phyloP scores from a whole-genome alignment of 805 yeast genomes.

The Jamesozyma lodderae region DNA sequence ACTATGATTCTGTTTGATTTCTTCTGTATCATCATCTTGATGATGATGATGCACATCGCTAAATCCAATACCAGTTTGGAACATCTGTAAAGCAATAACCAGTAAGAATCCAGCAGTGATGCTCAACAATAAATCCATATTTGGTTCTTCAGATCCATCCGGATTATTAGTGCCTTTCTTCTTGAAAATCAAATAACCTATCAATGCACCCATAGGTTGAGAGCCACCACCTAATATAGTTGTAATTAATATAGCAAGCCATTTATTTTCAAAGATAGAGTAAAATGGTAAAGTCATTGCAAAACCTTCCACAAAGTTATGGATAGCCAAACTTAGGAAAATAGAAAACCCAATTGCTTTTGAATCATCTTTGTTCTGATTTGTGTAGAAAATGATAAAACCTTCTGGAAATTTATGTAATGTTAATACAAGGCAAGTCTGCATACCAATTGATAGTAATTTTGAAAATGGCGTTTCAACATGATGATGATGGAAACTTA shows the following conservation, averaged over 20 bases:
- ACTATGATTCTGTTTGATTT: slow-evolving; percentile 23
- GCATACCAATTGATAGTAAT: slow-evolving; percentile 79
- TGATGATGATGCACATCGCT: slow-evolving; percentile 54
- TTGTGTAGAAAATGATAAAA: slow-evolving; percentile 63
- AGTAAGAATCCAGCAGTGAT: slow-evolving; percentile 77
- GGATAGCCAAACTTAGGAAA: slow-evolving; percentile 76
- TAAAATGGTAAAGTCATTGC: slow-evolving; percentile 87
- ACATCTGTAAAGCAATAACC: slow-evolving; percentile 79
- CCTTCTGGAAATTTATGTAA: slow-evolving; percentile 95
- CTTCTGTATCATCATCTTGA: slow-evolving; percentile 19
- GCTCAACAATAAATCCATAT: slow-evolving; percentile 44
- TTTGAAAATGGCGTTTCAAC: slow-evolving; percentile 68
- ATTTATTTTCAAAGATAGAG: slow-evolving; percentile 56
- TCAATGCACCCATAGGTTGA: slow-evolving; percentile 81
- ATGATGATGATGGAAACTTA: slow-evolving; percentile 61
- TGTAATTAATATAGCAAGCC: slow-evolving; percentile 55
- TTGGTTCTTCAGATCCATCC: slow-evolving; percentile 30
- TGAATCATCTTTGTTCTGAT: slow-evolving; percentile 33
- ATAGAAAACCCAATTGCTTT: slow-evolving; percentile 63
- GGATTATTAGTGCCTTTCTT: slow-evolving; percentile 29
- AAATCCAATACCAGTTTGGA: slow-evolving; percentile 70
- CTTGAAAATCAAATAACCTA: slow-evolving; percentile 49
- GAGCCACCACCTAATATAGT: slow-evolving; percentile 71
- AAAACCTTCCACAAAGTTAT: slow-evolving; percentile 90
- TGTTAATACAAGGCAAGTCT: slow-evolving; percentile 79